Evolutionary conservation across 2,329 filamentous ascomycete genomes (phyloP).

Genomic region (Colletotrichum incanum): DNA sequence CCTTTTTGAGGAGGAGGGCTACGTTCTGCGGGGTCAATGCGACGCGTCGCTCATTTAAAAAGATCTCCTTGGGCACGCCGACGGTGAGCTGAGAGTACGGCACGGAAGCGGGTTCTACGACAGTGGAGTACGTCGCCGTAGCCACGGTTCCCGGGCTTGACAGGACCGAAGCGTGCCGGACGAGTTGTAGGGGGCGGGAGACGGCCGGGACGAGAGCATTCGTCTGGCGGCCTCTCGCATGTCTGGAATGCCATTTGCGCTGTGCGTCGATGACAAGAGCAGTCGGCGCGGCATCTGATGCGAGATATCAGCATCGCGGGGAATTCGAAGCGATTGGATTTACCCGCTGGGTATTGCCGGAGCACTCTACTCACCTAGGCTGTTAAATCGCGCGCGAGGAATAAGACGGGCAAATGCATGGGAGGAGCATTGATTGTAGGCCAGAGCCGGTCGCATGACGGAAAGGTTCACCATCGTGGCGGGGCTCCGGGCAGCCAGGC

Average conservation of each 20-base stretch:
- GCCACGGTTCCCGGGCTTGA: constrained; percentile 45
- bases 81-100: constrained; percentile 83
- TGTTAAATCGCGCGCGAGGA: constrained; percentile 25
- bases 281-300: constrained; percentile 25
- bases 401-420: constrained; percentile 31
- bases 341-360: neutral
- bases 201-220: constrained; percentile 49
- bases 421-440: constrained; percentile 30
- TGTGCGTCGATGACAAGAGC: constrained; percentile 16
- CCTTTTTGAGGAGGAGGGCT: constrained; percentile 86
- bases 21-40: constrained; percentile 90
- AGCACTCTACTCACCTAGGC: constrained; percentile 29
- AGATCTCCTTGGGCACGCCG: constrained; percentile 86
- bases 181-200: constrained; percentile 55
- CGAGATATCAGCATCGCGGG: constrained; percentile 18
- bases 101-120: constrained; percentile 60
- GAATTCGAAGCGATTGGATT: constrained; percentile 10
- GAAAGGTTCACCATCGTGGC: constrained; percentile 37
- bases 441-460: constrained; percentile 40
- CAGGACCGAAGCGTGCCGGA: constrained; percentile 54
- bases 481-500: constrained; percentile 36
- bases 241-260: constrained; percentile 58
- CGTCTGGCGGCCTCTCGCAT: constrained; percentile 51
- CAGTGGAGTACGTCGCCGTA: constrained; percentile 57
- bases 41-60: constrained; percentile 84